phyloP scores from a whole-genome alignment of 176 grass and related monocot genomes.

The Typha latifolia region DNA sequence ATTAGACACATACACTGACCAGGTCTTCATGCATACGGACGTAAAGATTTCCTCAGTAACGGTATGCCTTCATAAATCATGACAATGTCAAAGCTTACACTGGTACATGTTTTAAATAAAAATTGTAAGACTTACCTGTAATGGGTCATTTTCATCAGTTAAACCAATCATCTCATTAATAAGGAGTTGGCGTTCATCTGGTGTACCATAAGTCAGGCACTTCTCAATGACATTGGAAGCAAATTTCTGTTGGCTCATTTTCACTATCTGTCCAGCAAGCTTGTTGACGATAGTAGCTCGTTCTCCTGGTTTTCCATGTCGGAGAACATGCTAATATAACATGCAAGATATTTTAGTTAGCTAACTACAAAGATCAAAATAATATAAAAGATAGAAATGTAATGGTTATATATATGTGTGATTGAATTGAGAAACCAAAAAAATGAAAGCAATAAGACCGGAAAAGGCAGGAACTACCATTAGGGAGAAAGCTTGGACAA shows the following conservation, averaged over 20 bases:
- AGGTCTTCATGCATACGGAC: no score
- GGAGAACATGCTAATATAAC: constrained; percentile 71
- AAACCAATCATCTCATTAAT: constrained; percentile 92
- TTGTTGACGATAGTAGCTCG: constrained; percentile 65
- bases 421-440: no score
- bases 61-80: no score
- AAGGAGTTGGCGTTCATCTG: constrained; percentile 71
- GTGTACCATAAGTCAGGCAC: constrained; percentile 67
- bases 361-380: neutral
- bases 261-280: constrained; percentile 82
- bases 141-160: constrained; percentile 91
- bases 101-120: neutral
- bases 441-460: no score
- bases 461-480: no score
- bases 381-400: neutral
- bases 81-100: no score
- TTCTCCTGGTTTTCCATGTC: constrained; percentile 75
- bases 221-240: constrained; percentile 97
- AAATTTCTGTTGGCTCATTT: constrained; percentile 98
- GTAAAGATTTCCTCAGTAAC: no score
- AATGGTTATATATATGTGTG: no score
- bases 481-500: no score
- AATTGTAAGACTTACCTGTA: constrained; percentile 47
- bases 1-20: no score
- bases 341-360: constrained; percentile 2